Evolutionary conservation across 768 basidiomycete species (phyloP), one percentile per base, ranked within the genome.

Genomic region (Ramaria sp.): DNA sequence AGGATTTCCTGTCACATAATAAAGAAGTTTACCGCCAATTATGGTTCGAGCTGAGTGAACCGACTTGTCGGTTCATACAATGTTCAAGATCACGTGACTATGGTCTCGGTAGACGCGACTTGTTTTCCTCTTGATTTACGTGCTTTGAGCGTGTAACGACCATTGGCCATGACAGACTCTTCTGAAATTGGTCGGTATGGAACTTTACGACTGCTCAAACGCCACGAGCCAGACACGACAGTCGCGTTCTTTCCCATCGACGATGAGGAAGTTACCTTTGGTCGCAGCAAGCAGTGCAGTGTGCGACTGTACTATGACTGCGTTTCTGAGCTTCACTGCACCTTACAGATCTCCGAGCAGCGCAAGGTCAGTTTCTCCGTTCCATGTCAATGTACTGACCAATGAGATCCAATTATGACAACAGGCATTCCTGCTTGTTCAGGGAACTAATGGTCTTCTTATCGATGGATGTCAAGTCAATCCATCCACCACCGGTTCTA

Each of bases 171-270:
- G 54, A 60, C 51, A 78, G 76, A 79, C 58, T 59, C 67, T 1
- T 76, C 70, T 60, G 79, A 80, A 60, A 72, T 84, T n/a, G 86
- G 86, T 9, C 73, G 76, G 51, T 83, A 77, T 64, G 86, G 86
- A 4, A 83, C 83, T 0, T 69, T 88, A 3, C 78, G 79, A 50
- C 72, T 87, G 52, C 72, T 87, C 67, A 85, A 83, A 62, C 71
- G 73, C 12, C 71, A 69, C 47, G 74, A 78, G 20, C 67, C 72
- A 1, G 68, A 73, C 52, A 67, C 69, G 0, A 70, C 78, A 9
- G 70, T 87, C 24, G 82, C 86, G 1, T 74, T 83, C 1, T 89
- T 84, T 59, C 86, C 86, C 4, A 81, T 89, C 62, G 86, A 89
- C 69, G 74, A 80, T 4, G 75, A 80, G 20, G 72, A 78, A 52